Percentiles rank a stretch among this genome's conserved stretches.
Conservation (phyloP, 2,329 filamentous ascomycete species). For the Didymosphaeria variabile region DNA sequence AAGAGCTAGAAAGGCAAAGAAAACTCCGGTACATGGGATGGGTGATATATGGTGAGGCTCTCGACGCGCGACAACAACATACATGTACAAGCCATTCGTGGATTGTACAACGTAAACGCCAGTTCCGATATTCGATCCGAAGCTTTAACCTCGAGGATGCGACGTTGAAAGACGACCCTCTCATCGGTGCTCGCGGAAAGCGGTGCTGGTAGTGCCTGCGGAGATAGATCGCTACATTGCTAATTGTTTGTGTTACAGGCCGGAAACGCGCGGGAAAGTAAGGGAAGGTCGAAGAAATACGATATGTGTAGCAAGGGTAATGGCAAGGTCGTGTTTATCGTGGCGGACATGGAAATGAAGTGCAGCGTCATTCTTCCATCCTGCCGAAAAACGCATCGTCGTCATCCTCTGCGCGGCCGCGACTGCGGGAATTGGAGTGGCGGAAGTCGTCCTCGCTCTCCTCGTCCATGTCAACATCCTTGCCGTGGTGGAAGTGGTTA, state of each 20-base stretch:
- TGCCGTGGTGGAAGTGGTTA: constrained; percentile 63
- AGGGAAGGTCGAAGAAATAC: neutral
- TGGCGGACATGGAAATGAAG: constrained; percentile 18
- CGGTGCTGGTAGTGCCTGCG: constrained; percentile 40
- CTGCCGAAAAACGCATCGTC: constrained; percentile 95
- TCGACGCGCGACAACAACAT: constrained; percentile 43
- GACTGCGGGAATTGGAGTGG: constrained; percentile 49
- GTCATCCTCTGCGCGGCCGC: constrained; percentile 80
- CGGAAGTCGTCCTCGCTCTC: constrained; percentile 74
- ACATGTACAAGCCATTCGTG: constrained; percentile 14
- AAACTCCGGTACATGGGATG: constrained; percentile 34
- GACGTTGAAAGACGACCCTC: constrained; percentile 44
- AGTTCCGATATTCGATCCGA: constrained; percentile 23
- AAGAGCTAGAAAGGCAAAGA: constrained; percentile 14
- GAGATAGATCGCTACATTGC: constrained; percentile 51
- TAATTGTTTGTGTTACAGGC: constrained; percentile 48
- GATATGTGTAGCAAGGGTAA: constrained; percentile 4
- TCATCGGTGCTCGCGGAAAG: constrained; percentile 53
- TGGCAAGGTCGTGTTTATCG: constrained; percentile 14
- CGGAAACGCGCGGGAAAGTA: constrained; percentile 24
- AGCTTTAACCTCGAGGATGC: constrained; percentile 53
- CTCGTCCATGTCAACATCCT: constrained; percentile 62
- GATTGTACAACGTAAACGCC: constrained; percentile 13
- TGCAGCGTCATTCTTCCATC: constrained; percentile 76
- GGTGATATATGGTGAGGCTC: constrained; percentile 37